These are phyloP conservation scores for Curvularia sp. DNA, from an alignment of 2,329 filamentous ascomycete species.

Conservation along the genomic window DNA sequence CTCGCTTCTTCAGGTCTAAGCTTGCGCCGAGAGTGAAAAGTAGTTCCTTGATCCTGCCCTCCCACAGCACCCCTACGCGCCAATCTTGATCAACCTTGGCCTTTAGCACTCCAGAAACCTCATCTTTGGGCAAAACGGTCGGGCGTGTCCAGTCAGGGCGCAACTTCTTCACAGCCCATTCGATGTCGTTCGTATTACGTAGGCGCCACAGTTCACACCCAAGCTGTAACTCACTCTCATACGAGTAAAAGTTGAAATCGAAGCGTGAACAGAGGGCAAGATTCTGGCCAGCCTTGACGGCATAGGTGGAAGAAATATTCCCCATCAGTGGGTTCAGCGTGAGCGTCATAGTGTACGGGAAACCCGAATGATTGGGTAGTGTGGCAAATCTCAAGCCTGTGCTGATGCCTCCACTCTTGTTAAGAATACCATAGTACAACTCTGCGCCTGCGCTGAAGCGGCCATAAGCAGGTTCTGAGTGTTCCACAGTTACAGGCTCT, in stretches of 20 bases:
- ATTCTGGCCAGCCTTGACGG: conserved; percentile 82
- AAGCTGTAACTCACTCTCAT: conserved; percentile 91
- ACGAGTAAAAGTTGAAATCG: conserved; percentile 98
- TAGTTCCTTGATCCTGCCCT: conserved; percentile 88
- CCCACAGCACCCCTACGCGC: conserved; percentile 87
- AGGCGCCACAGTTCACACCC: conserved; percentile 93
- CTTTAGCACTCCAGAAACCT: conserved; percentile 87
- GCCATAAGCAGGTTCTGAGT: conserved; percentile 69
- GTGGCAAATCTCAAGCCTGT: conserved; percentile 90
- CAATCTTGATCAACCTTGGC: conserved; percentile 87
- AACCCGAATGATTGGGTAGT: conserved; percentile 77
- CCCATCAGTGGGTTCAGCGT: conserved; percentile 95
- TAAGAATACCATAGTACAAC: conserved; percentile 92
- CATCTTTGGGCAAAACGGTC: conserved; percentile 58
- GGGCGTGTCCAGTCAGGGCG: conserved; percentile 52
- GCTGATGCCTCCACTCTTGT: conserved; percentile 91
- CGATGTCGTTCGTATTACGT: conserved; percentile 49
- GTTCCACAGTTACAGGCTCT: conserved; percentile 30
- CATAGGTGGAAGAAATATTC: conserved; percentile 88
- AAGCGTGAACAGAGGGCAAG: conserved; percentile 88
- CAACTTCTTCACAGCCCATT: conserved; percentile 54
- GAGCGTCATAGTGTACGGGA: conserved; percentile 90
- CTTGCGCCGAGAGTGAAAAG: conserved; percentile 89
- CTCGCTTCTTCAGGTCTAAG: conserved; percentile 77
- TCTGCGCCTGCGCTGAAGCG: conserved; percentile 91